Conservation (phyloP, 2,329 filamentous ascomycete species). For the Colletotrichum tanaceti region DNA sequence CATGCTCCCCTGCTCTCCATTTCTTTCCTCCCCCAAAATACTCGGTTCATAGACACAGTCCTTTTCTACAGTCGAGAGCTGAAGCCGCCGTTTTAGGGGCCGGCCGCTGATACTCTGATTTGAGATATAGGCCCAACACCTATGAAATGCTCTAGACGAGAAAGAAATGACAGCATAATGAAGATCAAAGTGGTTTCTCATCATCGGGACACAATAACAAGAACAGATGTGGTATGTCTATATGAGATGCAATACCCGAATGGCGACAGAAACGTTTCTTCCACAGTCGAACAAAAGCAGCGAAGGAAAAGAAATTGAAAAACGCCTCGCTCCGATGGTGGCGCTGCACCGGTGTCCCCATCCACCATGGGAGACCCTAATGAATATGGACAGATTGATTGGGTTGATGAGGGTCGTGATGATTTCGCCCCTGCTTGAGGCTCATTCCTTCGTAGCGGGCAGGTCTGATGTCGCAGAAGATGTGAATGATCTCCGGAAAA, state of each 20-base stretch:
- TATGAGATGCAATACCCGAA: conserved; percentile 2
- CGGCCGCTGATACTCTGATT: neutral
- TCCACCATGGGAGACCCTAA: conserved; percentile 8
- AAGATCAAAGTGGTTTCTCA: neutral
- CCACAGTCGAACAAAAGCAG: conserved; percentile 2
- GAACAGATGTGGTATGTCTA: neutral
- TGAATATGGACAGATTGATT: conserved; percentile 17
- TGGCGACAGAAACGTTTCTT: neutral
- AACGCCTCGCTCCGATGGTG: conserved; percentile 31
- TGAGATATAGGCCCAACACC: neutral
- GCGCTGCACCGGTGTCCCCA: conserved; percentile 6
- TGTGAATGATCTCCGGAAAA: neutral
- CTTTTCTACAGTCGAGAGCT: conserved; percentile 22
- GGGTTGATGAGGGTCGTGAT: conserved; percentile 3
- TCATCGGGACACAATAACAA: neutral
- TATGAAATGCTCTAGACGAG: neutral
- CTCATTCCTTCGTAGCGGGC: conserved; percentile 11
- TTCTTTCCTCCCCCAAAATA: neutral
- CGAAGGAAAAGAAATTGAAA: conserved; percentile 1
- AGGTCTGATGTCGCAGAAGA: conserved; percentile 7
- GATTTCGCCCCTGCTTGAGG: neutral
- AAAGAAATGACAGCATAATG: neutral
- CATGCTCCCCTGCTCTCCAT: neutral
- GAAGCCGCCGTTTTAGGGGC: neutral
- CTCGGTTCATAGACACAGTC: neutral